Base-by-base conservation (phyloP, 2,329 filamentous ascomycete species). In the Magnaporthiopsis incrustans region DNA sequence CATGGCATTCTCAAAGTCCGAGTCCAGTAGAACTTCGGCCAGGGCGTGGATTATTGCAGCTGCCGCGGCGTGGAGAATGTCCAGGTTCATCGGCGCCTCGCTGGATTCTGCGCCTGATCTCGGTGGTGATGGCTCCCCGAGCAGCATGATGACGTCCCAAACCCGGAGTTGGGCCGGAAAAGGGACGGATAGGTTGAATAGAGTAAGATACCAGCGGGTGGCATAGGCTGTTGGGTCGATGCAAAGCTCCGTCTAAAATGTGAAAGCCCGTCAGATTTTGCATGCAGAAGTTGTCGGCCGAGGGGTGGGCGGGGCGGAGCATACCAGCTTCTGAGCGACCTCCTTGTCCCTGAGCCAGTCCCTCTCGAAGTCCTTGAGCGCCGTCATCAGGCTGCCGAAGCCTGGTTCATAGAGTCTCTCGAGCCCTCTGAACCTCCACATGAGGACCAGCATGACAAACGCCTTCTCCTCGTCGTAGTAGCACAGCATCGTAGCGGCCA, bases 1-100 rank as follows among this genome's bases (percentile, higher is more conserved):
- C 95, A 99, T 99, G 60, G 90, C 90, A 71, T 96, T 96, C 75
- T 99, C 95, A 75, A 98, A 99, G 74, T 99, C 95, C 25, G 91
- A 92, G 71, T 96, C 92, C 7, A 97, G 80, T 38, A 99, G 81
- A 62, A 96, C 91, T 67, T 97, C 91, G 53, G 91, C 84, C 68
- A 95, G 90, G 25, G 92, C 93, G 73, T 97, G 92, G 60, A 98
- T 93, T 33, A 99, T 82, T 2, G 95, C 94, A 3, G 93, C 90
- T 67, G 90, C 90, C 7, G 92, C 90, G 14, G 95, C 94, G 75
- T 99, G 95, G 62, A 99, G 79, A 50, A 98, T 84, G 71, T 96
- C 92, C 50, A 98, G 82, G 63, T 92, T 90, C 56, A 85, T 83
- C 69, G 83, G 79, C 70, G 69, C 63, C 33, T 72, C 26, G 63